A percentile compares a stretch with the other conserved stretches of the same genome.
phyloP scores from a whole-genome alignment of 495 filamentous ascomycete species.

The Mycothermus thermophilus region DNA sequence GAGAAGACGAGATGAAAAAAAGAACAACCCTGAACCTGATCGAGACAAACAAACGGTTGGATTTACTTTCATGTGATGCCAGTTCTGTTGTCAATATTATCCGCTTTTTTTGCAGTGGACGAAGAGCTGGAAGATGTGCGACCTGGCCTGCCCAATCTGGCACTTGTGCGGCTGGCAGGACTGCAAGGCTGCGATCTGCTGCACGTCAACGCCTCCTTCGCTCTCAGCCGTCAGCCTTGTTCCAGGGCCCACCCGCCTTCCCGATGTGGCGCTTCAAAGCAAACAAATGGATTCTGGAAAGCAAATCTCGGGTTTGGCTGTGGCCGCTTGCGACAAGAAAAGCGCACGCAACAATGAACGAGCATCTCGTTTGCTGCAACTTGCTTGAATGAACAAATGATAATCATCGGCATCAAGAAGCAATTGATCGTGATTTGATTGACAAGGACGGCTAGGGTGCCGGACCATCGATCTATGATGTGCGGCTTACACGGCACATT shows the following conservation, averaged over 20 bases:
- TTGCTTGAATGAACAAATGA: neutral
- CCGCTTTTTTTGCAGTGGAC: neutral
- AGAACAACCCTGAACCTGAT: no score
- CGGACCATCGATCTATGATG: no score
- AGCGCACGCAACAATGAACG: no score
- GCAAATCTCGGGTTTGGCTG: neutral
- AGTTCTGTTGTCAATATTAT: no score
- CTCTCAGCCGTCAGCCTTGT: slow-evolving; percentile 10
- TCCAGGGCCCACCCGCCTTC: neutral
- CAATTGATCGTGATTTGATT: neutral
- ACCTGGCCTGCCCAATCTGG: neutral
- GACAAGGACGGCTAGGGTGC: no score
- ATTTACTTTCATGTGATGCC: no score
- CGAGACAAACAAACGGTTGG: no score
- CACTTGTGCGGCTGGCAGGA: neutral
- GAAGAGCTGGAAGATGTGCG: neutral
- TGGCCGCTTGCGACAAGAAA: no score
- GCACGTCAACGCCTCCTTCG: slow-evolving; percentile 1
- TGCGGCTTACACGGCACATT: slow-evolving; percentile 3
- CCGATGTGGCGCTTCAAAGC: neutral
- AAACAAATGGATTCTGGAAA: slow-evolving; percentile 11
- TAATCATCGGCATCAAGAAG: neutral
- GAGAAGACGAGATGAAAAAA: no score
- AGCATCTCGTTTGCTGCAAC: neutral
- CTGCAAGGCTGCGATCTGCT: slow-evolving; percentile 4